These are phyloP conservation scores for Phyllosticta citribraziliensis DNA, from an alignment of 2,329 filamentous ascomycete species.

Conservation along the genomic window DNA sequence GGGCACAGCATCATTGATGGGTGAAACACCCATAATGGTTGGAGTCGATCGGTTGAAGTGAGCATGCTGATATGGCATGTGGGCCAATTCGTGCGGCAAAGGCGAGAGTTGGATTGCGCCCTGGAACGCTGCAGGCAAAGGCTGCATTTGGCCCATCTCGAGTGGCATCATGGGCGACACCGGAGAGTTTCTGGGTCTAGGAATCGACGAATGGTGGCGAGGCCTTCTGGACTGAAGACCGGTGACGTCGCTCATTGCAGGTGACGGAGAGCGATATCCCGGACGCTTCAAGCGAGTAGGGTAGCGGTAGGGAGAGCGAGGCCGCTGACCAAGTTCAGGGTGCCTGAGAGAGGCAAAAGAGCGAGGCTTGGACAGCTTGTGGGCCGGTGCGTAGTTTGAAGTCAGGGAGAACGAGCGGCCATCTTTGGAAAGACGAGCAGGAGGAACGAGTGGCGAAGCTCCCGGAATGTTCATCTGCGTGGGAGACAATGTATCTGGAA, in stretches of 20 bases:
- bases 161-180: background rate
- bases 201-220: slow-evolving; percentile 12
- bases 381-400: slow-evolving; percentile 22
- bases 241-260: slow-evolving; percentile 33
- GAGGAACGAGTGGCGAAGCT: slow-evolving; percentile 21
- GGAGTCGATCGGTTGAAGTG: slow-evolving; percentile 4
- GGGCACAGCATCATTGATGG: background rate
- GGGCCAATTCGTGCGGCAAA: slow-evolving; percentile 4
- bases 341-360: slow-evolving; percentile 37
- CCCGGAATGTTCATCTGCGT: slow-evolving; percentile 22
- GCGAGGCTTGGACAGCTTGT: slow-evolving; percentile 31
- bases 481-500: slow-evolving; percentile 28
- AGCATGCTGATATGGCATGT: slow-evolving; percentile 1
- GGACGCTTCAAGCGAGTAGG: slow-evolving; percentile 33
- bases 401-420: slow-evolving; percentile 36
- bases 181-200: slow-evolving; percentile 15
- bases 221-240: slow-evolving; percentile 15
- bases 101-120: background rate
- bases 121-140: background rate
- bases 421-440: slow-evolving; percentile 21
- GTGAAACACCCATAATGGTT: background rate
- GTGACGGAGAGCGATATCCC: slow-evolving; percentile 33
- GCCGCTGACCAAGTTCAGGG: slow-evolving; percentile 26
- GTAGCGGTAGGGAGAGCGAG: slow-evolving; percentile 32
- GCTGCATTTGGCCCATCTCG: slow-evolving; percentile 1